phyloP scores from a whole-genome alignment of 768 basidiomycete species.

The Lentinula detonsa region DNA sequence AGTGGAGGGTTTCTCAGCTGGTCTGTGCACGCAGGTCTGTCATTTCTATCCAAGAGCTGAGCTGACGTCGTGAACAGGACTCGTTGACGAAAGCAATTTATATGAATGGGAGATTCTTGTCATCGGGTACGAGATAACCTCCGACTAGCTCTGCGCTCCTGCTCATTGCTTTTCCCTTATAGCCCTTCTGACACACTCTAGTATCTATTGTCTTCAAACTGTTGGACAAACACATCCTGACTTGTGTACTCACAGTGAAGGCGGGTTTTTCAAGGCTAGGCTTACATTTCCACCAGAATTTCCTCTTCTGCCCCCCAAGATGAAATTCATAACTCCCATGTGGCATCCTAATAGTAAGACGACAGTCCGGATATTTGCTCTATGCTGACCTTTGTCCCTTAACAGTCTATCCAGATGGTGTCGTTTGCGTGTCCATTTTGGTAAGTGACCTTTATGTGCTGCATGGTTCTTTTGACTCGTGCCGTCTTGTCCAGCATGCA shows the following conservation, averaged over 20 bases:
- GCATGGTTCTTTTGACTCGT: not conserved
- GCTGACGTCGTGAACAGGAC: slow-evolving; percentile 44
- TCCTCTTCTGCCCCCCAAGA: slow-evolving; percentile 89
- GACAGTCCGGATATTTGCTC: not conserved
- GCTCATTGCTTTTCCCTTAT: slow-evolving; percentile 17
- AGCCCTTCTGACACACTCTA: slow-evolving; percentile 93
- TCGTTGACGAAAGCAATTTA: slow-evolving; percentile 91
- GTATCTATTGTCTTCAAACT: slow-evolving; percentile 30
- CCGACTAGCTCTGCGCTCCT: not conserved
- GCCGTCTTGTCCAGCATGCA: slow-evolving; percentile 56
- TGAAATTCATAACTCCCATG: slow-evolving; percentile 93
- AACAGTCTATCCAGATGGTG: slow-evolving; percentile 89
- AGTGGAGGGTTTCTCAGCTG: slow-evolving; percentile 95
- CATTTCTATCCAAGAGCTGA: slow-evolving; percentile 15
- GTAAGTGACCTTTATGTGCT: slow-evolving; percentile 30
- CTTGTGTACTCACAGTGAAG: slow-evolving; percentile 55
- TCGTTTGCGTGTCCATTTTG: slow-evolving; percentile 94
- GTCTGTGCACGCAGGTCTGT: slow-evolving; percentile 30
- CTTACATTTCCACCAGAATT: slow-evolving; percentile 88
- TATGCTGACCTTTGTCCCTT: not conserved
- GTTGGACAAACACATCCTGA: slow-evolving; percentile 11
- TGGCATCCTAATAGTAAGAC: slow-evolving; percentile 95
- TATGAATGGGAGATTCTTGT: slow-evolving; percentile 97
- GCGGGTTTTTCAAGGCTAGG: slow-evolving; percentile 91
- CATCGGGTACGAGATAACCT: slow-evolving; percentile 62